These are phyloP conservation scores for Fusarium duplospermum DNA, from an alignment of 2,329 filamentous ascomycete genomes.

Conservation along the genomic window DNA sequence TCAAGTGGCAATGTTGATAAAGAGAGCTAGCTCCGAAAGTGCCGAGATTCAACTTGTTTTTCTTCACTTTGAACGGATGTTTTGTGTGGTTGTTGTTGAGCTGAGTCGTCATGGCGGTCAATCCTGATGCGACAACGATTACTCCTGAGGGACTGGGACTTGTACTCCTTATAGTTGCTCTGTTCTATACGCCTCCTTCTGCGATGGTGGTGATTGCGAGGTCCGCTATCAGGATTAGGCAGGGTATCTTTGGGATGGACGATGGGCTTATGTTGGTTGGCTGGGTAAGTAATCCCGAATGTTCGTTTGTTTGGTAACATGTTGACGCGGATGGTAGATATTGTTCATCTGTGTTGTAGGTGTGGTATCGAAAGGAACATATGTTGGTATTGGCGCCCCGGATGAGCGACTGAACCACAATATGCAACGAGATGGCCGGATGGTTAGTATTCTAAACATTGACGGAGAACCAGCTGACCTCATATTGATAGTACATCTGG, in stretches of 20 bases:
- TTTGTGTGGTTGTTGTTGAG: neutral
- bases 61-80: neutral
- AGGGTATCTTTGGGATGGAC: constrained; percentile 22
- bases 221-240: constrained; percentile 1
- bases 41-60: neutral
- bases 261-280: constrained; percentile 31
- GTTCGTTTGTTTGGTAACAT: neutral
- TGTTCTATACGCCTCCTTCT: constrained; percentile 10
- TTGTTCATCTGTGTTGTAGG: constrained; percentile 15
- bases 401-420: constrained; percentile 13
- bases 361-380: neutral
- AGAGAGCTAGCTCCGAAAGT: no score
- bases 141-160: constrained; percentile 16
- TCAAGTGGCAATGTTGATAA: neutral
- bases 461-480: neutral
- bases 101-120: neutral
- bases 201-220: constrained; percentile 6
- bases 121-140: constrained; percentile 9
- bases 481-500: constrained; percentile 12
- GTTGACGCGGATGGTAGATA: neutral
- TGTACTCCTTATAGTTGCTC: neutral
- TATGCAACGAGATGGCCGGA: constrained; percentile 15
- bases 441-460: neutral
- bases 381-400: constrained; percentile 15
- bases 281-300: constrained; percentile 15